Conservation (phyloP, 2,329 filamentous ascomycete species). For the Exophiala bonariae region DNA sequence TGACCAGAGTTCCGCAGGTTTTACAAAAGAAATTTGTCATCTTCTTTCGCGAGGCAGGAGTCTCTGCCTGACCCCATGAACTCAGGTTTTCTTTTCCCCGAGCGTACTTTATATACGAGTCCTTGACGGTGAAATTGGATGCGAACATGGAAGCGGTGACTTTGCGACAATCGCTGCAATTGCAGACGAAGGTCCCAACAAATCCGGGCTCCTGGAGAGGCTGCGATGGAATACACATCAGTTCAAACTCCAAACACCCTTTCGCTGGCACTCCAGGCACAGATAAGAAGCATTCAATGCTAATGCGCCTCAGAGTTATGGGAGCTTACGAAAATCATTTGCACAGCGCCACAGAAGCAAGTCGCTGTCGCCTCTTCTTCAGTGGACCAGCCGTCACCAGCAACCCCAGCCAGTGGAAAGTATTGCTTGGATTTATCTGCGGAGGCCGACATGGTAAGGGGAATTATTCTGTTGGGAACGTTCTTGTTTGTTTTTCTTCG, state of each 20-base stretch:
- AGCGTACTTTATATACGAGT: slow-evolving; percentile 48
- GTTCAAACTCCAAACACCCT: too few species aligned
- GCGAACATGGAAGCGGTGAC: slow-evolving; percentile 64
- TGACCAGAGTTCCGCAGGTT: slow-evolving; percentile 59
- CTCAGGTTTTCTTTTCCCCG: slow-evolving; percentile 55
- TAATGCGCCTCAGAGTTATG: too few species aligned
- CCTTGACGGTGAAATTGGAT: slow-evolving; percentile 55
- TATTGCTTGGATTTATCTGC: slow-evolving; percentile 29
- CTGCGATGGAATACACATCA: too few species aligned
- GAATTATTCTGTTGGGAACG: too few species aligned
- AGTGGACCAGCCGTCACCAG: slow-evolving; percentile 46
- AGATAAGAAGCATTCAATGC: too few species aligned
- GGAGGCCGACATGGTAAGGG: too few species aligned
- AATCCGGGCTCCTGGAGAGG: slow-evolving; percentile 49
- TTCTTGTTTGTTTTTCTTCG: too few species aligned
- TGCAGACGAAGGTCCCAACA: slow-evolving; percentile 56
- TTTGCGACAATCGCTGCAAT: slow-evolving; percentile 64
- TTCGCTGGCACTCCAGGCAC: too few species aligned
- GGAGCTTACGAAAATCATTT: slow-evolving; percentile 52
- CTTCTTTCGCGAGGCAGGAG: slow-evolving; percentile 45
- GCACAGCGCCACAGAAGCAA: slow-evolving; percentile 59
- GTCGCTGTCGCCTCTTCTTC: slow-evolving; percentile 56
- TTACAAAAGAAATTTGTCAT: slow-evolving; percentile 66
- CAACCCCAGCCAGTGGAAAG: slow-evolving; percentile 41
- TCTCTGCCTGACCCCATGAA: slow-evolving; percentile 46